Percentiles rank a stretch among this genome's conserved stretches.
phyloP scores from a whole-genome alignment of 495 filamentous ascomycete species.

The Parathielavia hyrcaniae region DNA sequence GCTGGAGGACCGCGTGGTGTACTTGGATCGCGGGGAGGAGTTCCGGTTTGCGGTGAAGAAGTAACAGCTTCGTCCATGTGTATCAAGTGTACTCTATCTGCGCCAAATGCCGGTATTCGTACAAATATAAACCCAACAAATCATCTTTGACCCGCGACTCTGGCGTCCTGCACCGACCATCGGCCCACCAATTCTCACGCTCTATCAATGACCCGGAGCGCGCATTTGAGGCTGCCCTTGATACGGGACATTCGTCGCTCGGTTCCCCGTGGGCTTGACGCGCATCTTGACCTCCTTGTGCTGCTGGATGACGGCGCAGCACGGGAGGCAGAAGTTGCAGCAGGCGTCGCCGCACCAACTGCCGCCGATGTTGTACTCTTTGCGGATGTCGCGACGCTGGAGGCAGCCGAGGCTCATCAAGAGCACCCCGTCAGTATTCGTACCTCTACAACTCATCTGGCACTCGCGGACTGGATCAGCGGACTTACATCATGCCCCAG shows the following conservation, averaged over 20 bases:
- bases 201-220: background rate
- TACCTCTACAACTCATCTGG: no score
- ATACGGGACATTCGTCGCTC: slow-evolving; percentile 22
- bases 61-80: no score
- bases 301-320: slow-evolving; percentile 40
- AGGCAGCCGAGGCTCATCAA: slow-evolving; percentile 45
- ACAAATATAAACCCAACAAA: no score
- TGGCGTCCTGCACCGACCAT: no score
- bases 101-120: no score
- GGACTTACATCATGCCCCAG: slow-evolving; percentile 31
- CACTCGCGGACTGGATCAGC: no score
- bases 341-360: slow-evolving; percentile 46
- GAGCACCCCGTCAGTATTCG: no score
- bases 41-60: slow-evolving; percentile 49
- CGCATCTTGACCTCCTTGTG: slow-evolving; percentile 35
- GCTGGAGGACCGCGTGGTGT: slow-evolving; percentile 49
- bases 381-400: slow-evolving; percentile 50
- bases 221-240: slow-evolving; percentile 24
- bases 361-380: slow-evolving; percentile 50
- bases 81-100: no score
- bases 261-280: slow-evolving; percentile 20
- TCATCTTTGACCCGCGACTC: no score
- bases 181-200: no score
- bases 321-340: slow-evolving; percentile 50
- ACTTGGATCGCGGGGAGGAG: slow-evolving; percentile 56